phyloP scores from a whole-genome alignment of 352 stramenopile genomes.

The Phytophthora uliginosa region DNA sequence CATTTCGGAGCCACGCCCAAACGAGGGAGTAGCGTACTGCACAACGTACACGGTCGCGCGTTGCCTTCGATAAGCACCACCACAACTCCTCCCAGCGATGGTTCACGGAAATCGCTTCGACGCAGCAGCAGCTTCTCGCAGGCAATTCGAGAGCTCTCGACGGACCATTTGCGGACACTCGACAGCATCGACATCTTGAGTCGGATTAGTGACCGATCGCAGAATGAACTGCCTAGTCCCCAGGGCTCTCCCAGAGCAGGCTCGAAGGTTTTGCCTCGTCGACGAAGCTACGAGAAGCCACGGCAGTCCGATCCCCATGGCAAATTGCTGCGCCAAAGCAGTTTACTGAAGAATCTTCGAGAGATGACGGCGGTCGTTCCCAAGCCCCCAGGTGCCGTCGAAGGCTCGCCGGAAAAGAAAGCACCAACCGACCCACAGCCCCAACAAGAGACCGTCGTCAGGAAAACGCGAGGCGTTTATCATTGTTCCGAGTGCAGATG shows the following conservation, averaged over 20 bases:
- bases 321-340: background rate
- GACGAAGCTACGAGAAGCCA: conserved; percentile 11
- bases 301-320: background rate
- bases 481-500: background rate
- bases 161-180: background rate
- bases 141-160: conserved; percentile 17
- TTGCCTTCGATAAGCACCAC: background rate
- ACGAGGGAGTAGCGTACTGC: conserved; percentile 30
- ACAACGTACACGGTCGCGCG: conserved; percentile 22
- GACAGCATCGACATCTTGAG: conserved; percentile 22
- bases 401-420: conserved; percentile 23
- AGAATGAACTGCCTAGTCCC: background rate
- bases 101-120: background rate
- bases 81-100: background rate
- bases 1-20: conserved; percentile 9
- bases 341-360: conserved; percentile 4
- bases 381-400: conserved; percentile 4
- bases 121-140: conserved; percentile 26
- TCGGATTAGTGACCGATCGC: conserved; percentile 17
- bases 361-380: conserved; percentile 3
- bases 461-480: conserved; percentile 22
- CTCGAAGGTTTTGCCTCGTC: conserved; percentile 13
- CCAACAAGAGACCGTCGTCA: background rate
- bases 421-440: background rate
- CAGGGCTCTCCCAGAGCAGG: background rate